Conservation (phyloP, 805 yeast species). For the Saccharomyces mikatae region DNA sequence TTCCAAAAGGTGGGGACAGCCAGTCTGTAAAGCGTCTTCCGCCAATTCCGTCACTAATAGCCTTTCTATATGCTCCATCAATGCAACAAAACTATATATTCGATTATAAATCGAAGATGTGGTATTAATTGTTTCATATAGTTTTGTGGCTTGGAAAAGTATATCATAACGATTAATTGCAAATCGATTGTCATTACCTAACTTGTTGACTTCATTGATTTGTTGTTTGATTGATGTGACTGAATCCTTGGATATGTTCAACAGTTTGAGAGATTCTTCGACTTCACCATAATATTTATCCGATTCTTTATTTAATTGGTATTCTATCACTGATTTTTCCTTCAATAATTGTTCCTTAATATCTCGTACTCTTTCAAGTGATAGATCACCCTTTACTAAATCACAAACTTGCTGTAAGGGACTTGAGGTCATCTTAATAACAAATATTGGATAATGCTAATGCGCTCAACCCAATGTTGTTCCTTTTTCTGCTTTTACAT, state of each 20-base stretch:
- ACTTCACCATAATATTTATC: slow-evolving; percentile 54
- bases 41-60: slow-evolving; percentile 41
- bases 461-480: not conserved
- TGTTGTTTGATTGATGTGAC: slow-evolving; percentile 43
- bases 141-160: slow-evolving; percentile 56
- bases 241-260: slow-evolving; percentile 37
- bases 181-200: slow-evolving; percentile 49
- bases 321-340: slow-evolving; percentile 69
- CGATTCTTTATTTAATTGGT: slow-evolving; percentile 65
- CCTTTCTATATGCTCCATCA: slow-evolving; percentile 42
- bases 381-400: slow-evolving; percentile 36
- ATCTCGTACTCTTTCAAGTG: slow-evolving; percentile 44
- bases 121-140: slow-evolving; percentile 64
- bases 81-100: slow-evolving; percentile 47
- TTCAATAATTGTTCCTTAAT: slow-evolving; percentile 49
- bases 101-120: slow-evolving; percentile 58
- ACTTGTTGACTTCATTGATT: slow-evolving; percentile 37
- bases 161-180: slow-evolving; percentile 61
- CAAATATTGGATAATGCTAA: not conserved
- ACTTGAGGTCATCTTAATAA: not conserved
- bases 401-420: slow-evolving; percentile 25
- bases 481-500: not conserved
- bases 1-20: slow-evolving; percentile 45
- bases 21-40: slow-evolving; percentile 30
- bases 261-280: slow-evolving; percentile 35